phyloP scores from a whole-genome alignment of 805 yeast genomes.

The Candida tammaniensis region DNA sequence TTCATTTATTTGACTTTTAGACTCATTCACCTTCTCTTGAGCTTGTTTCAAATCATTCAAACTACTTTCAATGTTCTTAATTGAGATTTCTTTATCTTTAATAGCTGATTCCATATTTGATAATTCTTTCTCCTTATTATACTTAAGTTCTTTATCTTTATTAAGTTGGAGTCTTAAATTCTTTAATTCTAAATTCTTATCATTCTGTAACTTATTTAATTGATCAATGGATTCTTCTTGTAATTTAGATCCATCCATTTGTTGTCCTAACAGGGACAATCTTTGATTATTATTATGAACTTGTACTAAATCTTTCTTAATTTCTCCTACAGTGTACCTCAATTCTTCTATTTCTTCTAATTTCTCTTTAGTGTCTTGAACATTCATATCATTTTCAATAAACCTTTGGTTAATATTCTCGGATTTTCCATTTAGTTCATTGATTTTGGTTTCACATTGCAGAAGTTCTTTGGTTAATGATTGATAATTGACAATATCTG shows the following conservation, averaged over 20 bases:
- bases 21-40: constrained; percentile 8
- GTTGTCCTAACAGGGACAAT: constrained; percentile 20
- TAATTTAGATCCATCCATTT: constrained; percentile 34
- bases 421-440: not conserved
- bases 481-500: constrained; percentile 25
- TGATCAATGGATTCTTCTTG: constrained; percentile 39
- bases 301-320: constrained; percentile 30
- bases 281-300: constrained; percentile 30
- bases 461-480: constrained; percentile 17
- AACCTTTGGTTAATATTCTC: not conserved
- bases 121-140: constrained; percentile 41
- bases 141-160: constrained; percentile 40
- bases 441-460: constrained; percentile 6
- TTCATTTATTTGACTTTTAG: constrained; percentile 25
- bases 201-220: constrained; percentile 43
- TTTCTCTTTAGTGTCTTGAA: constrained; percentile 4
- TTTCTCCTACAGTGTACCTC: constrained; percentile 10
- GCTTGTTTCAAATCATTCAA: constrained; percentile 37
- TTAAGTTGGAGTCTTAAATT: constrained; percentile 30
- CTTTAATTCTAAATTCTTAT: constrained; percentile 38
- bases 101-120: constrained; percentile 46
- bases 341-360: constrained; percentile 6
- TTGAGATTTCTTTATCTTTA: constrained; percentile 50
- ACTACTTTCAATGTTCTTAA: constrained; percentile 53
- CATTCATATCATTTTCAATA: not conserved